A percentile compares a stretch with the other conserved stretches of the same genome.
phyloP scores from a whole-genome alignment of 768 basidiomycete species.

The Leccinum aurantiacum region DNA sequence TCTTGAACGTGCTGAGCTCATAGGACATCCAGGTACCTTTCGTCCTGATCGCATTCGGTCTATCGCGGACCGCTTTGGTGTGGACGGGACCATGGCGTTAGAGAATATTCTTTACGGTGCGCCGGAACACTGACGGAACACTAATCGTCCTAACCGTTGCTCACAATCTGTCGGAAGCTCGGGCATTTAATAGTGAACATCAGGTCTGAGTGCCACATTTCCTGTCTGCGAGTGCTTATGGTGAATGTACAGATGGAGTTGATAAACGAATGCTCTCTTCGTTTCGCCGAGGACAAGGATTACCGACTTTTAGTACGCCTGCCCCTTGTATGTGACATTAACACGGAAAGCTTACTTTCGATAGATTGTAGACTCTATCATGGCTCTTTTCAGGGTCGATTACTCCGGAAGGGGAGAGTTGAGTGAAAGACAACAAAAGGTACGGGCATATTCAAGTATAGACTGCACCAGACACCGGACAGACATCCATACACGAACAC shows the following conservation, averaged over 20 bases:
- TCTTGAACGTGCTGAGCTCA: conserved; percentile 20
- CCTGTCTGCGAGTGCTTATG: conserved; percentile 6
- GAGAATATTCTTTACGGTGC: conserved; percentile 91
- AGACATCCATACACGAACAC: conserved; percentile 10
- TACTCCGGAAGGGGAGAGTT: conserved; percentile 92
- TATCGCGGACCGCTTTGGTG: conserved; percentile 91
- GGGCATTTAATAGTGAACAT: conserved; percentile 91
- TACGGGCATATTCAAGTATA: conserved; percentile 21
- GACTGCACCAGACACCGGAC: background rate
- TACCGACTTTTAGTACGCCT: conserved; percentile 62
- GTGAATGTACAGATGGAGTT: conserved; percentile 69
- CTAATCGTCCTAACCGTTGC: background rate
- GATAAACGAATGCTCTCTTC: conserved; percentile 83
- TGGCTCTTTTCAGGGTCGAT: conserved; percentile 95
- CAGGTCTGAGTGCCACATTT: conserved; percentile 50
- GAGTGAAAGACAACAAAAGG: conserved; percentile 93
- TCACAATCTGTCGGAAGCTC: conserved; percentile 46
- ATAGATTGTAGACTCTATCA: conserved; percentile 93
- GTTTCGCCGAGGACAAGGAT: conserved; percentile 89
- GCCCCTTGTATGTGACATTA: background rate
- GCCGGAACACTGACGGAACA: conserved; percentile 5
- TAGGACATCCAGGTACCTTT: conserved; percentile 69
- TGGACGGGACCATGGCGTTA: conserved; percentile 83
- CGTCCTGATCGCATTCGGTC: conserved; percentile 90
- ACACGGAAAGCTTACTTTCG: conserved; percentile 10